Evolutionary conservation across 129 eudicot species (phyloP).

Genomic region (Arctium minus): DNA sequence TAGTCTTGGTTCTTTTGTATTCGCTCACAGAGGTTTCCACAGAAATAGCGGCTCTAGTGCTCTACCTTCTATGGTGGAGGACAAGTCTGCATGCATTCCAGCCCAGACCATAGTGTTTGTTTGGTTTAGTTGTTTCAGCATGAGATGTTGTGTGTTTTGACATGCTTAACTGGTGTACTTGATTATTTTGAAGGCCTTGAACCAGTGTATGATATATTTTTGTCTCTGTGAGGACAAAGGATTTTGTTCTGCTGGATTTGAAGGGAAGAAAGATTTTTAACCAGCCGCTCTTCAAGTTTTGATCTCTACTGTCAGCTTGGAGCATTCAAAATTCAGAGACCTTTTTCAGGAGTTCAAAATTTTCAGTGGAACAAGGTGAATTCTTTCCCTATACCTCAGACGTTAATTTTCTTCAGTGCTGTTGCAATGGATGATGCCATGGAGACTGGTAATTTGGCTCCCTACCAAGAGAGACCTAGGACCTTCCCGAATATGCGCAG

Average conservation of each 20-base stretch:
- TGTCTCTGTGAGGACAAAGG: background rate
- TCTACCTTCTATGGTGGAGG: background rate
- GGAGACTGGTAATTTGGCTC: slow-evolving; percentile 81
- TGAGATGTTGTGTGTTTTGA: slow-evolving; percentile 5
- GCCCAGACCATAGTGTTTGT: background rate
- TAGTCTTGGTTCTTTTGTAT: background rate
- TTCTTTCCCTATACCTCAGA: slow-evolving; percentile 40
- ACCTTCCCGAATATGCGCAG: slow-evolving; percentile 85
- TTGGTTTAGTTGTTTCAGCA: background rate
- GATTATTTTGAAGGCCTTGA: slow-evolving; percentile 7
- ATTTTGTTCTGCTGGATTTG: slow-evolving; percentile 2
- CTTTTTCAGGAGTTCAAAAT: slow-evolving; percentile 48
- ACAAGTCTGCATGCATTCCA: background rate
- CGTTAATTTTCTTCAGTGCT: slow-evolving; percentile 44
- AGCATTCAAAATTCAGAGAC: slow-evolving; percentile 39
- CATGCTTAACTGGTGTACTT: background rate
- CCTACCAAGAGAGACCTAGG: slow-evolving; percentile 76
- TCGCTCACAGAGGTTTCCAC: background rate
- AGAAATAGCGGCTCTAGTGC: background rate
- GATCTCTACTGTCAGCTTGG: background rate
- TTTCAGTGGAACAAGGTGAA: slow-evolving; percentile 46
- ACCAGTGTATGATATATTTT: background rate
- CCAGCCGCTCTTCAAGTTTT: background rate
- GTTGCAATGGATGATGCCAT: slow-evolving; percentile 77
- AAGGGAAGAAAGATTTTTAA: background rate